Evolutionary conservation across 2,329 filamentous ascomycete genomes (phyloP).

Genomic region (Aureobasidium sp.): DNA sequence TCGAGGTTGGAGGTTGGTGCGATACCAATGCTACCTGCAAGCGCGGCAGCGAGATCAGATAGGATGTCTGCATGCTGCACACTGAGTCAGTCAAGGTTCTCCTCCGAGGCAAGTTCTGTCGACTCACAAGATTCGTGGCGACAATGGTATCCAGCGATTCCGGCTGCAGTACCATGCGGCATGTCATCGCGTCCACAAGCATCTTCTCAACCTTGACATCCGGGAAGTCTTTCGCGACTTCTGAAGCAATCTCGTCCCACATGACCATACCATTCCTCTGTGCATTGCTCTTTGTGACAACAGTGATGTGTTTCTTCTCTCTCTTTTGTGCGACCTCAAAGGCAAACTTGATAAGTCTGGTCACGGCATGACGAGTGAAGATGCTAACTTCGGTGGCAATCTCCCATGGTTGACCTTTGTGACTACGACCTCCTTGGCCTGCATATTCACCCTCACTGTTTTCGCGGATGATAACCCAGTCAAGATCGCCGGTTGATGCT

Average conservation of each 20-base stretch:
- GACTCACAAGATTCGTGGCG: slow-evolving; percentile 26
- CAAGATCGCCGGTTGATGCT: slow-evolving; percentile 48
- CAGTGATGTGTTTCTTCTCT: slow-evolving; percentile 49
- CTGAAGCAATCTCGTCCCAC: slow-evolving; percentile 54
- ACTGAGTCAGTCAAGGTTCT: neutral
- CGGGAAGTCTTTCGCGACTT: slow-evolving; percentile 48
- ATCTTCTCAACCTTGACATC: slow-evolving; percentile 57
- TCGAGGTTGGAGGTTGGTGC: slow-evolving; percentile 63
- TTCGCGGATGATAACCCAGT: slow-evolving; percentile 60
- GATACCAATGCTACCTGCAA: slow-evolving; percentile 64
- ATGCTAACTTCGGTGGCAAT: slow-evolving; percentile 54
- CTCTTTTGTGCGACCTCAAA: slow-evolving; percentile 52
- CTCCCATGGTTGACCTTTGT: slow-evolving; percentile 51
- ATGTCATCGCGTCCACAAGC: slow-evolving; percentile 59
- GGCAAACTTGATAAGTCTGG: slow-evolving; percentile 53
- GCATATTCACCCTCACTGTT: slow-evolving; percentile 61
- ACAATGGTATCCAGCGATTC: slow-evolving; percentile 31
- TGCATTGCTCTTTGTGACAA: slow-evolving; percentile 59
- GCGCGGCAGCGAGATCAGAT: slow-evolving; percentile 59
- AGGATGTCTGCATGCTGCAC: slow-evolving; percentile 52
- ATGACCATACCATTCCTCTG: slow-evolving; percentile 60
- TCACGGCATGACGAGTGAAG: slow-evolving; percentile 52
- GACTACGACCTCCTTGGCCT: slow-evolving; percentile 54
- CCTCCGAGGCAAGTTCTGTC: neutral
- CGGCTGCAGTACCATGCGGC: slow-evolving; percentile 38